phyloP scores from a whole-genome alignment of 495 filamentous ascomycete genomes.

The Penicillium canescens region DNA sequence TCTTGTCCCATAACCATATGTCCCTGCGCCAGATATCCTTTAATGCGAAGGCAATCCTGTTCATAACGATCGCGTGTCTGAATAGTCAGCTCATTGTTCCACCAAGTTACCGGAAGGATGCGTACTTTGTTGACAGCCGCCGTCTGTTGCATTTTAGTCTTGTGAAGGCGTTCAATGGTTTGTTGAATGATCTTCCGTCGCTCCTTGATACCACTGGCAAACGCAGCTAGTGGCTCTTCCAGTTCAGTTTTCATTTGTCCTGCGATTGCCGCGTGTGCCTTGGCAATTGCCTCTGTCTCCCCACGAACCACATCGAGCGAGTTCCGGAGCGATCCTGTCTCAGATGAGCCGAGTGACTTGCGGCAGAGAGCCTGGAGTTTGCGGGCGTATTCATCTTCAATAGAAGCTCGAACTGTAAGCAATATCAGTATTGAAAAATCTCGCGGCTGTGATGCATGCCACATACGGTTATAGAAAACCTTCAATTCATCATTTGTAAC shows the following conservation, averaged over 20 bases:
- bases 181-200: constrained; percentile 92
- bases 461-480: constrained; percentile 79
- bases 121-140: constrained; percentile 83
- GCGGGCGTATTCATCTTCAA: constrained; percentile 97
- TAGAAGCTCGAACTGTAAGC: constrained; percentile 73
- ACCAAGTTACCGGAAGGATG: neutral
- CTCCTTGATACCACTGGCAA: constrained; percentile 92
- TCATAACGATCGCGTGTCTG: constrained; percentile 92
- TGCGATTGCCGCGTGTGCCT: constrained; percentile 87
- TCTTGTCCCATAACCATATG: constrained; percentile 99
- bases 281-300: constrained; percentile 93
- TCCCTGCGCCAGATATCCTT: constrained; percentile 96
- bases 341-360: constrained; percentile 87
- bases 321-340: constrained; percentile 76
- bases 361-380: constrained; percentile 84
- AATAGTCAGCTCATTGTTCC: constrained; percentile 23
- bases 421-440: neutral
- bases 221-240: constrained; percentile 92
- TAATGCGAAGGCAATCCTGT: constrained; percentile 96
- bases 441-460: neutral
- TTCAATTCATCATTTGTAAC: constrained; percentile 93
- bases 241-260: constrained; percentile 93
- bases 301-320: constrained; percentile 85
- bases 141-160: constrained; percentile 90
- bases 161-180: constrained; percentile 89